Evolutionary conservation across 2,329 filamentous ascomycete genomes (phyloP).

Genomic region (Colletotrichum cuscutae): DNA sequence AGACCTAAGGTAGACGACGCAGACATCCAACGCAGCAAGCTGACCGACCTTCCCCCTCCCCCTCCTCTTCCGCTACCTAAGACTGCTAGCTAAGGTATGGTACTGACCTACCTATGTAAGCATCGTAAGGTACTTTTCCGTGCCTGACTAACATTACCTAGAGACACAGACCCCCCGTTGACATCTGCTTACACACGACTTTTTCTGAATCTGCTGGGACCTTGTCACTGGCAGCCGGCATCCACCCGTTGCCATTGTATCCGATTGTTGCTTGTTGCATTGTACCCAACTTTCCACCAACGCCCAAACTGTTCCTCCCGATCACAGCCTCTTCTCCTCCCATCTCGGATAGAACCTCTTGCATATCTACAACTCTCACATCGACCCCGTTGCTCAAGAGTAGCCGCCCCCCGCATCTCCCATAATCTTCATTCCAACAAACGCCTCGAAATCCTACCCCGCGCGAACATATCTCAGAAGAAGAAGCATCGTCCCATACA

Average conservation of each 20-base stretch:
- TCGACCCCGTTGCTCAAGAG: not conserved
- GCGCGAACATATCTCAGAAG: not conserved
- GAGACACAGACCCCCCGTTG: not conserved
- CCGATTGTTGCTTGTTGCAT: not conserved
- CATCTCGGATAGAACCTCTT: not conserved
- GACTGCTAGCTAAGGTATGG: no score
- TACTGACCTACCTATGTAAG: not conserved
- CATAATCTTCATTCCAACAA: not conserved
- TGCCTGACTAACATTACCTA: not conserved
- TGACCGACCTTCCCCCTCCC: not conserved
- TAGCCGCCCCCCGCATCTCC: not conserved
- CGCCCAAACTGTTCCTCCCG: not conserved
- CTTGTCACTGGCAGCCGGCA: not conserved
- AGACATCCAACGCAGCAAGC: not conserved
- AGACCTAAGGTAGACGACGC: not conserved
- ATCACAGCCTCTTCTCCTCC: not conserved
- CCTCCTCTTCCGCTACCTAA: not conserved
- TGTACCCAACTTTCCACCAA: not conserved
- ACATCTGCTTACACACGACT: slow-evolving; percentile 3
- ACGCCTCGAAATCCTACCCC: not conserved
- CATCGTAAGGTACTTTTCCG: not conserved
- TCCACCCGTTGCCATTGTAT: slow-evolving; percentile 4
- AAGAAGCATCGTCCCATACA: not conserved
- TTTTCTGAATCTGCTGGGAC: not conserved
- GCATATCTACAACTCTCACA: not conserved